These are phyloP conservation scores for Ziziphus jujuba DNA, from an alignment of 306 rosid genomes.

Conservation along the genomic window DNA sequence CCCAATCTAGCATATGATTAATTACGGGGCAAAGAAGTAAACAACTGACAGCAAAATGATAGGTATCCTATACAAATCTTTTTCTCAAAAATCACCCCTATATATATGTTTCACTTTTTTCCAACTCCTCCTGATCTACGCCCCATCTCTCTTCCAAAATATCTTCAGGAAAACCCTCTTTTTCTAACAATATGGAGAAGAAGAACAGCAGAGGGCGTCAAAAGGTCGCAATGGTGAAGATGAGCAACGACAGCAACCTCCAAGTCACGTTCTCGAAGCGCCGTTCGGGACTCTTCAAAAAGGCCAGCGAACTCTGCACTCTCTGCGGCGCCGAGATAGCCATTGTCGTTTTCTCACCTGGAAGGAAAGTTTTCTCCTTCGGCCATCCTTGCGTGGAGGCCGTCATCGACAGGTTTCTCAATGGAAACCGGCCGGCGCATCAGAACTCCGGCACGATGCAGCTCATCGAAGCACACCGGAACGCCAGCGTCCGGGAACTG, in stretches of 20 bases:
- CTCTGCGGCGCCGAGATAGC: too few relatives aligned
- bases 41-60: background rate
- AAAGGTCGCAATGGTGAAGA: background rate
- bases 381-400: too few relatives aligned
- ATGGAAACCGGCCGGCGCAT: background rate
- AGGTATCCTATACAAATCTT: background rate
- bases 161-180: background rate
- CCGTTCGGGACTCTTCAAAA: background rate
- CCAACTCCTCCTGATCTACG: too few relatives aligned
- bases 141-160: background rate
- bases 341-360: too few relatives aligned
- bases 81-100: too few relatives aligned
- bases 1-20: background rate
- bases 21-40: background rate
- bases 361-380: too few relatives aligned
- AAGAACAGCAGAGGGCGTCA: background rate
- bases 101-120: too few relatives aligned
- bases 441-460: background rate
- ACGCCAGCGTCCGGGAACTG: background rate
- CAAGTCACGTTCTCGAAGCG: background rate
- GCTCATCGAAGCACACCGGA: background rate
- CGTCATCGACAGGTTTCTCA: too few relatives aligned
- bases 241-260: conserved; percentile 1
- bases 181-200: background rate
- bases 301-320: background rate